Conservation (phyloP, 768 basidiomycete genomes). For the Boletellus ananiceps region DNA sequence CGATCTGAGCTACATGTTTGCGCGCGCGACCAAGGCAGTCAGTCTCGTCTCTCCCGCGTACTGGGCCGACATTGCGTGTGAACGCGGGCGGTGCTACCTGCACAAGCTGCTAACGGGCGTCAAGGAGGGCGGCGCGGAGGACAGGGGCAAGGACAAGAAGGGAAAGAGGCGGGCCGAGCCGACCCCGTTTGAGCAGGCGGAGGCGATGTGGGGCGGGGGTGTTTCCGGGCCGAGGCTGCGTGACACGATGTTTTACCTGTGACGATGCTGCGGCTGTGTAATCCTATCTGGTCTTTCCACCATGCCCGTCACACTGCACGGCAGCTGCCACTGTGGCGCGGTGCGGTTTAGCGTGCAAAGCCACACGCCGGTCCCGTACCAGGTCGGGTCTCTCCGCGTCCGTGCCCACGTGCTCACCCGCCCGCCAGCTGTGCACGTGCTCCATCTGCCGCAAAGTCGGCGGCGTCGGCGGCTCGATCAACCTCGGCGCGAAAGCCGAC, state of each 20-base stretch:
- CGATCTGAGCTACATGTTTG: conserved; percentile 52
- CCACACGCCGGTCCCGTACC: conserved; percentile 61
- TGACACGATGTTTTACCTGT: conserved; percentile 74
- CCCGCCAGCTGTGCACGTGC: conserved; percentile 51
- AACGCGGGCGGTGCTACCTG: conserved; percentile 51
- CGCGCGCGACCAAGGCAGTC: conserved; percentile 49
- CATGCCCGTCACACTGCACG: conserved; percentile 24
- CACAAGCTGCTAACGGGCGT: conserved; percentile 39
- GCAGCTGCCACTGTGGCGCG: conserved; percentile 36
- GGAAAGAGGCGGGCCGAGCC: conserved; percentile 40
- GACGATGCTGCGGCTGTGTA: background rate
- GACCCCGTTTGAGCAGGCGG: conserved; percentile 48
- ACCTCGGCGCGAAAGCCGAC: conserved; percentile 52
- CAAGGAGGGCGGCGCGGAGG: conserved; percentile 4
- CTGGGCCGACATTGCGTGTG: conserved; percentile 47
- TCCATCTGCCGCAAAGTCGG: conserved; percentile 72
- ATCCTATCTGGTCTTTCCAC: conserved; percentile 29
- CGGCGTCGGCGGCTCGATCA: conserved; percentile 60
- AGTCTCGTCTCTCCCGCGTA: conserved; percentile 35
- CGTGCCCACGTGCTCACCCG: background rate
- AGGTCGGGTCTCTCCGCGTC: conserved; percentile 32
- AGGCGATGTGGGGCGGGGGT: conserved; percentile 51
- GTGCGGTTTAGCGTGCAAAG: conserved; percentile 34
- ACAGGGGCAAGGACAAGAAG: conserved; percentile 22
- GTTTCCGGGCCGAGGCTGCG: conserved; percentile 46